Percentiles rank a stretch among this genome's conserved stretches.
Evolutionary conservation across 129 eudicot genomes (phyloP).

Genomic region (Flaveria linearis): DNA sequence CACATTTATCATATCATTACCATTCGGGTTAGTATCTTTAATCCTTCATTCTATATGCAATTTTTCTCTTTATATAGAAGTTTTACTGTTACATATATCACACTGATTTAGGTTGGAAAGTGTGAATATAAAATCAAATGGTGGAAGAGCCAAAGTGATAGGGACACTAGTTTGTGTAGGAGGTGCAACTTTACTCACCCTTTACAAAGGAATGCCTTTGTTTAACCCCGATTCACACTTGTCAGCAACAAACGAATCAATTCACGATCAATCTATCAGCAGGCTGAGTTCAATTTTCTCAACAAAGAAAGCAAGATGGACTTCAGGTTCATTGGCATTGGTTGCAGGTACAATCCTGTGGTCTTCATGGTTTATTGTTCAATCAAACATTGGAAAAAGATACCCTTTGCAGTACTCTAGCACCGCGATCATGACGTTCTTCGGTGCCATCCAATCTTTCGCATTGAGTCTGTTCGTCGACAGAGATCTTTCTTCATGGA

Average conservation of each 20-base stretch:
- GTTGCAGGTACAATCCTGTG: conserved; percentile 54
- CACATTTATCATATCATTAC: conserved; percentile 66
- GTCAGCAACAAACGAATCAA: conserved; percentile 11
- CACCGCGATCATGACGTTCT: conserved; percentile 70
- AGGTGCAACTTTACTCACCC: conserved; percentile 56
- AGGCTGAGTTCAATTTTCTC: conserved; percentile 26
- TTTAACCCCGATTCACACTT: conserved; percentile 38
- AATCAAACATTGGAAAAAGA: conserved; percentile 53
- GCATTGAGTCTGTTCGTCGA: conserved; percentile 44
- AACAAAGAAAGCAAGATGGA: conserved; percentile 43
- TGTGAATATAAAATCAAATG: conserved; percentile 45
- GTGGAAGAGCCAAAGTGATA: conserved; percentile 68
- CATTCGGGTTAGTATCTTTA: conserved; percentile 52
- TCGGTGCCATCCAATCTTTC: conserved; percentile 69
- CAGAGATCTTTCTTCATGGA: conserved; percentile 53
- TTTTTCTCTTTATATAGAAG: not conserved
- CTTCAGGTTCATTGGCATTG: conserved; percentile 44
- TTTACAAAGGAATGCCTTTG: conserved; percentile 65
- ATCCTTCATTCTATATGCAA: not conserved
- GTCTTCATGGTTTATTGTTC: conserved; percentile 75
- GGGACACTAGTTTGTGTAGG: conserved; percentile 63
- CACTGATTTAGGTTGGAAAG: conserved; percentile 55
- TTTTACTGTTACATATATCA: not conserved
- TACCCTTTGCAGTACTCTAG: conserved; percentile 69
- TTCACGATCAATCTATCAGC: conserved; percentile 20